Evolutionary conservation across 2,329 filamentous ascomycete genomes (phyloP).

Genomic region (Magnaporthales sp.): DNA sequence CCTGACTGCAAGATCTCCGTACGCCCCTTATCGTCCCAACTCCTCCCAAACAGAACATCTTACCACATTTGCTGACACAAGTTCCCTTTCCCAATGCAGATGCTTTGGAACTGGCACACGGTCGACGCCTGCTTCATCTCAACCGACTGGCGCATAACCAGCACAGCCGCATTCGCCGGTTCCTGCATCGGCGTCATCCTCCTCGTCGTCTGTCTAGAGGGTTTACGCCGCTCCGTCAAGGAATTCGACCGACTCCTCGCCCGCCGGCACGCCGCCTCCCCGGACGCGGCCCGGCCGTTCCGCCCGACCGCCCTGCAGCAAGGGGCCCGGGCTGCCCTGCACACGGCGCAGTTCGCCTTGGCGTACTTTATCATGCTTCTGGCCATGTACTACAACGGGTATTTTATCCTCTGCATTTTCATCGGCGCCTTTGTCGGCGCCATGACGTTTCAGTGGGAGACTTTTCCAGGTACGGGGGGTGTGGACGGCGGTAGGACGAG

Average conservation of each 20-base stretch:
- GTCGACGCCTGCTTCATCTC: constrained; percentile 67
- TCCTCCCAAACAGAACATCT: constrained; percentile 5
- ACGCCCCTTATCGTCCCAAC: constrained; percentile 9
- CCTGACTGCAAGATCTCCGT: constrained; percentile 33
- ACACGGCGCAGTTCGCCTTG: constrained; percentile 63
- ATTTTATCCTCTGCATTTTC: constrained; percentile 74
- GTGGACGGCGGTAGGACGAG: constrained; percentile 13
- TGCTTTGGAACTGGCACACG: constrained; percentile 75
- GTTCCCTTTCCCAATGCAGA: constrained; percentile 34
- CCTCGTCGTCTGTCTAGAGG: constrained; percentile 65
- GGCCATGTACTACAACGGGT: constrained; percentile 59
- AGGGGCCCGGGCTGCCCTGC: constrained; percentile 54
- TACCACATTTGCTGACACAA: neutral
- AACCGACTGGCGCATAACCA: constrained; percentile 59
- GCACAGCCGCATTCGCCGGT: constrained; percentile 64
- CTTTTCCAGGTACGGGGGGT: constrained; percentile 19
- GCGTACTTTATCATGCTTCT: constrained; percentile 73
- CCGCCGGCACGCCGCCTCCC: constrained; percentile 31
- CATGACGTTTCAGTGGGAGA: constrained; percentile 68
- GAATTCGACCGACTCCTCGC: constrained; percentile 65
- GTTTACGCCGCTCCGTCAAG: constrained; percentile 59
- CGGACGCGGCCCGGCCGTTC: constrained; percentile 21
- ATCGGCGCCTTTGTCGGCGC: constrained; percentile 66
- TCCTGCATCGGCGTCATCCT: constrained; percentile 70
- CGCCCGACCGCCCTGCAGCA: constrained; percentile 59